Evolutionary conservation across 345 rosid genomes (phyloP).

Genomic region (Lenwebbia sp.): DNA sequence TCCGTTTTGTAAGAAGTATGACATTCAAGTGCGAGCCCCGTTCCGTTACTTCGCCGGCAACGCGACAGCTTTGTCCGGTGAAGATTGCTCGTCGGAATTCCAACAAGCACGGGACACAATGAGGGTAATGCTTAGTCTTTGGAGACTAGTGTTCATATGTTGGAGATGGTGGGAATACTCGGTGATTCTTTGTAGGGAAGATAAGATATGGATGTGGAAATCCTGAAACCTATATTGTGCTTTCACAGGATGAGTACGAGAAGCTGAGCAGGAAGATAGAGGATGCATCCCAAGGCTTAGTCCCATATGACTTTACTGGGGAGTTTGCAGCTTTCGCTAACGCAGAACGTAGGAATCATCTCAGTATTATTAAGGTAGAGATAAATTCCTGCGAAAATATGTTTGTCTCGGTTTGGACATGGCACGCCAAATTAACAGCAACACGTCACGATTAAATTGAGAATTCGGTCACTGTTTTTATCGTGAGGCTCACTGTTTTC

Average conservation of each 20-base stretch:
- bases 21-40: conserved; percentile 46
- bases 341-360: conserved; percentile 28
- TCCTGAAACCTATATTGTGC: background rate
- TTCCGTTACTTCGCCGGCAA: conserved; percentile 37
- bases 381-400: background rate
- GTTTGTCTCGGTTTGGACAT: background rate
- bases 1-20: conserved; percentile 49
- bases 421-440: background rate
- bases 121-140: conserved; percentile 23
- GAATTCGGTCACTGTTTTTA: background rate
- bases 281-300: conserved; percentile 9
- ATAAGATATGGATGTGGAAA: background rate
- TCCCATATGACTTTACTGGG: conserved; percentile 2
- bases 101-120: conserved; percentile 21
- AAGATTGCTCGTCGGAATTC: conserved; percentile 22
- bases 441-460: background rate
- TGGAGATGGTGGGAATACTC: background rate
- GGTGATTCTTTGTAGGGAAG: background rate
- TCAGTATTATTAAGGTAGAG: conserved; percentile 42
- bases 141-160: background rate
- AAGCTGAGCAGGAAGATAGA: conserved; percentile 25
- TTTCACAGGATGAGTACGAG: conserved; percentile 36
- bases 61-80: background rate
- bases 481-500: background rate
- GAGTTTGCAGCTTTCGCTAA: conserved; percentile 34